Conservation (phyloP, 2,329 filamentous ascomycete genomes). For the Neofusicoccum kwambonambiense region DNA sequence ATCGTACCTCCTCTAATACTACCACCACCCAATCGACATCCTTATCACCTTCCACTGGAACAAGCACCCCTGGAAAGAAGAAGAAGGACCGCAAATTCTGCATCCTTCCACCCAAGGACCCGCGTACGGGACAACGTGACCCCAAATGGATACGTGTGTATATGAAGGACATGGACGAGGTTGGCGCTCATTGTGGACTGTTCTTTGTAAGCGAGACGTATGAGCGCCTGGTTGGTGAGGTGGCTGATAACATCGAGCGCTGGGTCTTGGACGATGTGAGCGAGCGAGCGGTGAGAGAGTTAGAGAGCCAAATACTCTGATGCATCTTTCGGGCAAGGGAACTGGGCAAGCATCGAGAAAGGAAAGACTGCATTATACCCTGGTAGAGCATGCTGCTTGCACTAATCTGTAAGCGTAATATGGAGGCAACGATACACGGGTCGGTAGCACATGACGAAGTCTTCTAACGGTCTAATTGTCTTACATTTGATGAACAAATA, state of each 20-base stretch:
- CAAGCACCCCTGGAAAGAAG: conserved; percentile 21
- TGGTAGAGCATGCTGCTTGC: not conserved
- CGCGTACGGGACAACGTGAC: conserved; percentile 49
- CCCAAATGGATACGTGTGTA: conserved; percentile 73
- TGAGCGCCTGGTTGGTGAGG: conserved; percentile 72
- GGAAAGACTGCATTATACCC: conserved; percentile 1
- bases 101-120: conserved; percentile 54
- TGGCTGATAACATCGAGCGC: conserved; percentile 62
- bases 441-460: not conserved
- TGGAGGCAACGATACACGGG: not conserved
- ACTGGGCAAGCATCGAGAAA: too few relatives aligned
- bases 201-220: conserved; percentile 75
- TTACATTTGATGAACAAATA: not conserved
- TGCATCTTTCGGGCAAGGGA: not conserved
- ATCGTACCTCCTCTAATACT: conserved; percentile 21
- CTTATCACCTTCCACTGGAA: conserved; percentile 24
- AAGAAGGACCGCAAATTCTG: conserved; percentile 70
- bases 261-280: conserved; percentile 66
- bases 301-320: conserved; percentile 7
- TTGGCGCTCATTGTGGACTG: conserved; percentile 78
- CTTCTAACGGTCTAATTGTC: not conserved
- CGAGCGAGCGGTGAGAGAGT: conserved; percentile 3
- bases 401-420: not conserved
- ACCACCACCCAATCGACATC: not conserved
- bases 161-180: conserved; percentile 82